A percentile compares a stretch with the other conserved stretches of the same genome.
Evolutionary conservation across 306 rosid species (phyloP).

Genomic region (Betula pendula): DNA sequence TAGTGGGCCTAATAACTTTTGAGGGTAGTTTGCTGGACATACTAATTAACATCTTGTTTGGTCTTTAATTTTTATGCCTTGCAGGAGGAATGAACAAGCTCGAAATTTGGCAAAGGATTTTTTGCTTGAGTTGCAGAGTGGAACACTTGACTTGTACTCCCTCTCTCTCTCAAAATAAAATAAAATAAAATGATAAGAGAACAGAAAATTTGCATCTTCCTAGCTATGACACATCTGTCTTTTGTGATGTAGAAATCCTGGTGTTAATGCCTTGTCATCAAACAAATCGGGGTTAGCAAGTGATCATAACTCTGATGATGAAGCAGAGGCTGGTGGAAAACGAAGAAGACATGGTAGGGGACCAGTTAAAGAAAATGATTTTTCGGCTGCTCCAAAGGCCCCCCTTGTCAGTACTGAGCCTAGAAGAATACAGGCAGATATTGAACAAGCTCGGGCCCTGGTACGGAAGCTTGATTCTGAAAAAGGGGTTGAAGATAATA

Average conservation of each 20-base stretch:
- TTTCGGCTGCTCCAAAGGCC: slow-evolving; percentile 85
- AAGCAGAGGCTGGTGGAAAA: slow-evolving; percentile 67
- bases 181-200: neutral
- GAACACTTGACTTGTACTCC: slow-evolving; percentile 77
- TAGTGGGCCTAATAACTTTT: neutral
- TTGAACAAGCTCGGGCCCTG: slow-evolving; percentile 86
- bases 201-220: neutral
- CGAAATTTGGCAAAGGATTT: slow-evolving; percentile 77
- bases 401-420: slow-evolving; percentile 81
- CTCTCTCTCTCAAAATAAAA: neutral
- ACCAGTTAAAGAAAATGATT: slow-evolving; percentile 69
- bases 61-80: slow-evolving; percentile 26
- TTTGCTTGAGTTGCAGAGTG: slow-evolving; percentile 90
- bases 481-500: slow-evolving; percentile 82
- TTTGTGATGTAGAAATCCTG: slow-evolving; percentile 64
- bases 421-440: slow-evolving; percentile 70
- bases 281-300: slow-evolving; percentile 71
- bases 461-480: slow-evolving; percentile 83
- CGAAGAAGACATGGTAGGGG: slow-evolving; percentile 74
- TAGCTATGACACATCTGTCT: slow-evolving; percentile 22
- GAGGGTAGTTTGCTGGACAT: neutral
- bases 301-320: slow-evolving; percentile 94
- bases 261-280: slow-evolving; percentile 59
- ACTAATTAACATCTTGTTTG: slow-evolving; percentile 6
- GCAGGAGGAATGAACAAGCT: slow-evolving; percentile 94